Evolutionary conservation across 2,329 filamentous ascomycete species (phyloP).

Genomic region (Penicillium sp.): DNA sequence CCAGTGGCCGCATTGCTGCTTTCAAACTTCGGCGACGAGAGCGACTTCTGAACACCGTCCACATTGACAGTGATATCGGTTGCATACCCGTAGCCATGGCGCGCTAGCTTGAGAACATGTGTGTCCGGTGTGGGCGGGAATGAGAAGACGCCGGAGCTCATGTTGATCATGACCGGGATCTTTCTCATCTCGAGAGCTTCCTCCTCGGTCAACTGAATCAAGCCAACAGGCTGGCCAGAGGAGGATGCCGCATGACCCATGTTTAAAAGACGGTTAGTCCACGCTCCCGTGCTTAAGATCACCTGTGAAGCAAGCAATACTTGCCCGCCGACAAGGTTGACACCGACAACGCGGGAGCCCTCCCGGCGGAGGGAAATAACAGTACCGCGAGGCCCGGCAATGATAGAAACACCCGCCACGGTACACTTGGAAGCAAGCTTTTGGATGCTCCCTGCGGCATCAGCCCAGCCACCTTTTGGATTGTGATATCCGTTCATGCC

Average conservation of each 20-base stretch:
- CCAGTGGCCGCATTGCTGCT: constrained; percentile 40
- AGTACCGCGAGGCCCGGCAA: constrained; percentile 39
- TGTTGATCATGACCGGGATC: constrained; percentile 60
- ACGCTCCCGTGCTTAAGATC: constrained; percentile 80
- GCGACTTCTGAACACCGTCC: constrained; percentile 19
- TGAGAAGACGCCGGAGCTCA: constrained; percentile 48
- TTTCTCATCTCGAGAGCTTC: constrained; percentile 64
- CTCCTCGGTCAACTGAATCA: constrained; percentile 66
- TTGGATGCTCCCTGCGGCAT: constrained; percentile 62
- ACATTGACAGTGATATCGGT: constrained; percentile 33
- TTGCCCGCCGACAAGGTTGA: constrained; percentile 50
- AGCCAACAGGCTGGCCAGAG: constrained; percentile 75
- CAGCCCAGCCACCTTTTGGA: constrained; percentile 72
- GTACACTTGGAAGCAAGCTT: constrained; percentile 27
- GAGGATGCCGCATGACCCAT: constrained; percentile 70
- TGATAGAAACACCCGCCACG: constrained; percentile 45
- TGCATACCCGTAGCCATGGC: constrained; percentile 64
- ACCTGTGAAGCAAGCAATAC: constrained; percentile 64
- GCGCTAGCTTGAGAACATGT: constrained; percentile 61
- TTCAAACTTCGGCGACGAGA: constrained; percentile 41
- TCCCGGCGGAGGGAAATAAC: constrained; percentile 31
- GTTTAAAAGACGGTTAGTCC: constrained; percentile 74
- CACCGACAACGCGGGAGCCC: constrained; percentile 54
- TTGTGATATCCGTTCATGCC: constrained; percentile 66
- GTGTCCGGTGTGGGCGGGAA: constrained; percentile 51